Base-by-base conservation (phyloP, 2,329 filamentous ascomycete genomes). In the Leptographium radiaticola region DNA sequence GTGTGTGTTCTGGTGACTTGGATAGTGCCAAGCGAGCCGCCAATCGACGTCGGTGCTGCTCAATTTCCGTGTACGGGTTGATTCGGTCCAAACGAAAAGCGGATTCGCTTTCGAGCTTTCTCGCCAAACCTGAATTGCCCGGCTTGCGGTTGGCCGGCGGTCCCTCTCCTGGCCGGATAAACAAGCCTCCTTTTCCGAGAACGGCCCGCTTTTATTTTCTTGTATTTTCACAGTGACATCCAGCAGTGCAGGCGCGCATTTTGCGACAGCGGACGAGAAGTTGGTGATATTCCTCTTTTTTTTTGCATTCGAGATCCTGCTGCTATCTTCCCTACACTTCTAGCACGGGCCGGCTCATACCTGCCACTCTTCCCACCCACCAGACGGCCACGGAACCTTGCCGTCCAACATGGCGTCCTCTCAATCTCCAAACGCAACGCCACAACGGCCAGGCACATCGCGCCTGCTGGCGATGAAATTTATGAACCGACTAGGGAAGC, bases 401-500 rank as follows among this genome's bases (percentile, higher is more conserved):
- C 30, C n/a, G 8, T 8, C 18, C 39, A 55, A 18, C 31, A 56
- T 53, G 54, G 55, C 54, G 11, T 53, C 58, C 16, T 25, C 55
- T 25, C 38, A 20, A 36, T 53, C 54, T 18, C 47, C 57, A 18
- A 53, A 62, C 45, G 58, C 62, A 18, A 81, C 59, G 52, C 55
- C 57, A 36, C 55, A 49, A 31, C 59, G 54, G 52, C 58, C 31
- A 80, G 94, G 51, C 82, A 95, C 90, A 58, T 90, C 86, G 56
- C 83, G 89, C 60, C 83, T 96, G 49, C 76, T 94, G 64, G 90
- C 87, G 40, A 96, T 95, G 89, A 95, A 95, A 73, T 96, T 96
- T 66, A 96, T 96, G 90, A 90, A 95, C 74, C 81, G 90, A 63
- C 86, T 87, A 58, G 85, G 83, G 2, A 30, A 34, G 10, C 40